Evolutionary conservation across 1,284 basidiomycete species (phyloP).

Genomic region (Vanrija sp.): DNA sequence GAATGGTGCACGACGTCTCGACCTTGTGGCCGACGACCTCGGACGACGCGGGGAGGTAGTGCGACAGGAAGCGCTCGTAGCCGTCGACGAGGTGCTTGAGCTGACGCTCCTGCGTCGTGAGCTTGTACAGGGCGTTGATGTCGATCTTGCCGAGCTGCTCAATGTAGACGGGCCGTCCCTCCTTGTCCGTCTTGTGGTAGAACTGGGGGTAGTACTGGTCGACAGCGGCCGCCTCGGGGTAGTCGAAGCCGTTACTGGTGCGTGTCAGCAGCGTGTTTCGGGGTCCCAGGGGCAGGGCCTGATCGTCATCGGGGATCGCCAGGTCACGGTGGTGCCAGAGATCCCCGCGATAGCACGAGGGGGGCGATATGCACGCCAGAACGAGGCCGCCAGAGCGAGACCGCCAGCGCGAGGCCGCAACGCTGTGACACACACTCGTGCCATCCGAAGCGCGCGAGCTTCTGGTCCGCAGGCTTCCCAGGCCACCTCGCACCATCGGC

Average conservation of each 20-base stretch:
- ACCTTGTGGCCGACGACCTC: conserved; percentile 72
- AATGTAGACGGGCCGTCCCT: conserved; percentile 93
- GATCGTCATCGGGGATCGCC: too few species aligned
- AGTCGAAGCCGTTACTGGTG: conserved; percentile 71
- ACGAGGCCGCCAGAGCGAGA: too few species aligned
- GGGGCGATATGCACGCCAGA: neutral
- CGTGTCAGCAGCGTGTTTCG: neutral
- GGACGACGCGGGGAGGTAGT: conserved; percentile 76
- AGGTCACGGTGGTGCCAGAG: too few species aligned
- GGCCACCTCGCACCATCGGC: too few species aligned
- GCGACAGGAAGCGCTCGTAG: conserved; percentile 82
- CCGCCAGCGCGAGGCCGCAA: too few species aligned
- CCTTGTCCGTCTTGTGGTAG: conserved; percentile 95
- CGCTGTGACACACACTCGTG: too few species aligned
- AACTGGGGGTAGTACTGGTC: conserved; percentile 93
- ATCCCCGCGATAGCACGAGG: neutral
- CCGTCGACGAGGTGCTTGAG: conserved; percentile 85
- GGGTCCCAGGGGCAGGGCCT: too few species aligned
- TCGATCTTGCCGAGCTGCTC: conserved; percentile 89
- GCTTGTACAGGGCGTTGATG: conserved; percentile 71
- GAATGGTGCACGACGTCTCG: conserved; percentile 97
- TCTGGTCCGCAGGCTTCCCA: too few species aligned
- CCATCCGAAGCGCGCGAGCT: too few species aligned
- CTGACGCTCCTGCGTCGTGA: conserved; percentile 84
- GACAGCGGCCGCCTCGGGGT: conserved; percentile 76